phyloP scores from a whole-genome alignment of 2,329 filamentous ascomycete genomes.

The Ceratocystis albifundus region DNA sequence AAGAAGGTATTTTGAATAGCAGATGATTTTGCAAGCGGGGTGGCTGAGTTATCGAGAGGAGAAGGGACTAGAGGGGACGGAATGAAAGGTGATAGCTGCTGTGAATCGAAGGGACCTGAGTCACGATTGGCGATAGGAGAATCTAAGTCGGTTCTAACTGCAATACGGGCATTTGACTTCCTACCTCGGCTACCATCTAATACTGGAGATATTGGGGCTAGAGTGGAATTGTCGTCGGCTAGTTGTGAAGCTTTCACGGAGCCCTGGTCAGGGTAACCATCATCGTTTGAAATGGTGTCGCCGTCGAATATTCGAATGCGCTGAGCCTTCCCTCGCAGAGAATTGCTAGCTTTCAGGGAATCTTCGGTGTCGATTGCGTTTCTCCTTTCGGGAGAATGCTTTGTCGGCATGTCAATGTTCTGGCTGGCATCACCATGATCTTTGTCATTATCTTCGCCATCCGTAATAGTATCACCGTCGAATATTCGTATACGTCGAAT shows the following conservation, averaged over 20 bases:
- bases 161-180: slow-evolving; percentile 2
- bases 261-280: background rate
- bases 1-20: background rate
- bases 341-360: too few relatives aligned
- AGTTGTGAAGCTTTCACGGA: background rate
- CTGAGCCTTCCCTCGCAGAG: background rate
- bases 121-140: background rate
- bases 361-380: too few relatives aligned
- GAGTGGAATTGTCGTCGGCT: background rate
- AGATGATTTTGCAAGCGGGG: background rate
- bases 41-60: background rate
- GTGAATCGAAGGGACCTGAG: background rate
- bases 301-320: background rate
- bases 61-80: background rate
- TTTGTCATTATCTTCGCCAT: background rate
- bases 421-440: too few relatives aligned
- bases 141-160: slow-evolving; percentile 18
- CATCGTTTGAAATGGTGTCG: background rate
- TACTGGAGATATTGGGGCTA: background rate
- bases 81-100: background rate
- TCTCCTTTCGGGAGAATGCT: too few relatives aligned
- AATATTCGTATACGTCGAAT: slow-evolving; percentile 1
- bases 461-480: background rate
- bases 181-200: slow-evolving; percentile 7
- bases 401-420: too few relatives aligned